Evolutionary conservation across 1,284 basidiomycete species (phyloP).

Genomic region (Psilocybe mexicana): DNA sequence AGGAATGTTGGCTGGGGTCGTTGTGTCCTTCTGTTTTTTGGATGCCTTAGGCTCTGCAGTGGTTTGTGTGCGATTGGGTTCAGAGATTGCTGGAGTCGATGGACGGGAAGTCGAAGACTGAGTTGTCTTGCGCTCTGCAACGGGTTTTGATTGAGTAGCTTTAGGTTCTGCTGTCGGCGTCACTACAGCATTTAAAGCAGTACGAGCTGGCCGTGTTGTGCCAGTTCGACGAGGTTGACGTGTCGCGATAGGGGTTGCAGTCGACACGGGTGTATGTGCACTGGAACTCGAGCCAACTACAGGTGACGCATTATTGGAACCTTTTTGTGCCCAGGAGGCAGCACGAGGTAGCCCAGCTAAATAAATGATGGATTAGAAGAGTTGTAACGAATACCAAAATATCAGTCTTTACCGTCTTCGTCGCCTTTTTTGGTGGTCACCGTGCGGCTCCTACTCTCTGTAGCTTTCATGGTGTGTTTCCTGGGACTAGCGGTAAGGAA

Average conservation of each 20-base stretch:
- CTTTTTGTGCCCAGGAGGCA: slow-evolving; percentile 80
- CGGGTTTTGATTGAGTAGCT: slow-evolving; percentile 41
- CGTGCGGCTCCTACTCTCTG: slow-evolving; percentile 62
- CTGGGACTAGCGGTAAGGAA: slow-evolving; percentile 35
- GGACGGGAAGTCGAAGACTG: slow-evolving; percentile 27
- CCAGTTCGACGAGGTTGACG: slow-evolving; percentile 45
- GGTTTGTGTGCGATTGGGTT: slow-evolving; percentile 9
- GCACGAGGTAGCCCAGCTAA: slow-evolving; percentile 69
- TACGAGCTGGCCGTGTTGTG: slow-evolving; percentile 41
- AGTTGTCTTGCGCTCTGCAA: slow-evolving; percentile 25
- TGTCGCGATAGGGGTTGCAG: slow-evolving; percentile 25
- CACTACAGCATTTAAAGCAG: slow-evolving; percentile 23
- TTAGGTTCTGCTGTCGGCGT: slow-evolving; percentile 35
- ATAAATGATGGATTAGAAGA: background rate
- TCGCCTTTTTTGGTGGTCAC: slow-evolving; percentile 37
- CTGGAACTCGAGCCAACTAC: slow-evolving; percentile 20
- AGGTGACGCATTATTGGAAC: slow-evolving; percentile 29
- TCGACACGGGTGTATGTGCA: slow-evolving; percentile 4
- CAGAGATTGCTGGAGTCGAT: slow-evolving; percentile 24
- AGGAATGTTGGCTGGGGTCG: slow-evolving; percentile 14
- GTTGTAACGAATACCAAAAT: slow-evolving; percentile 21
- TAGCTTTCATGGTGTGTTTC: slow-evolving; percentile 87
- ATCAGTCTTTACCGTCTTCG: slow-evolving; percentile 54
- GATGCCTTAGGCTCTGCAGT: slow-evolving; percentile 14
- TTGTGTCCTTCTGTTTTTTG: slow-evolving; percentile 22